These are phyloP conservation scores for Furcasterigmium sp. DNA, from an alignment of 2,329 filamentous ascomycete genomes.

Conservation along the genomic window DNA sequence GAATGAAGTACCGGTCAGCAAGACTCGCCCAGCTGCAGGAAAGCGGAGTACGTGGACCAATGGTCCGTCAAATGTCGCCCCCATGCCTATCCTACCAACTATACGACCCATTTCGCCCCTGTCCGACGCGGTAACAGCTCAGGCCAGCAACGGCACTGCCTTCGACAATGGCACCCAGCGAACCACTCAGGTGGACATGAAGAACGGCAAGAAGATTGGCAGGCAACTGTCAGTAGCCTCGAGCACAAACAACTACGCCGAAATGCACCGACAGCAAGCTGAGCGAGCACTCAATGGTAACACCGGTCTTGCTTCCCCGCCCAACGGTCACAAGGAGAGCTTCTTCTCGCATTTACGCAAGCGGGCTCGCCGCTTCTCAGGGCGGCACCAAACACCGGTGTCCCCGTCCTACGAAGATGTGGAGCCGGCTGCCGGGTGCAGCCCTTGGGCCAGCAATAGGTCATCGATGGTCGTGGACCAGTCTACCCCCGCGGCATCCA, in stretches of 20 bases:
- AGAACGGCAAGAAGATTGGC: slow-evolving; percentile 86
- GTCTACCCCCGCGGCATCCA: slow-evolving; percentile 39
- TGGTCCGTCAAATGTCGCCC: slow-evolving; percentile 71
- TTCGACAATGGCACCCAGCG: slow-evolving; percentile 53
- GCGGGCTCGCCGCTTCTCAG: slow-evolving; percentile 85
- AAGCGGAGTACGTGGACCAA: slow-evolving; percentile 96
- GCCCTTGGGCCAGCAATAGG: slow-evolving; percentile 80
- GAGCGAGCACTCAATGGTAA: slow-evolving; percentile 85
- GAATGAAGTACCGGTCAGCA: slow-evolving; percentile 35
- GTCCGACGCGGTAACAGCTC: slow-evolving; percentile 87
- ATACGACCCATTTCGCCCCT: slow-evolving; percentile 94
- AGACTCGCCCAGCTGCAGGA: slow-evolving; percentile 47
- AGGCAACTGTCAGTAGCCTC: slow-evolving; percentile 90
- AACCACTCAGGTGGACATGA: slow-evolving; percentile 38
- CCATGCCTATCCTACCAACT: slow-evolving; percentile 93
- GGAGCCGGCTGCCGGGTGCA: slow-evolving; percentile 88
- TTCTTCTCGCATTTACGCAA: slow-evolving; percentile 98
- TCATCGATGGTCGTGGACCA: slow-evolving; percentile 76
- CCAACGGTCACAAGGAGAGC: slow-evolving; percentile 80
- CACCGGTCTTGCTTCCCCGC: slow-evolving; percentile 68
- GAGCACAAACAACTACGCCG: slow-evolving; percentile 86
- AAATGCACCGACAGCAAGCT: slow-evolving; percentile 84
- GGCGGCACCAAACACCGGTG: slow-evolving; percentile 76
- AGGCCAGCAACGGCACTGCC: slow-evolving; percentile 65
- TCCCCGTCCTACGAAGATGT: slow-evolving; percentile 80